These are phyloP conservation scores for Pichia paraexigua DNA, from an alignment of 805 yeast genomes.

Conservation along the genomic window DNA sequence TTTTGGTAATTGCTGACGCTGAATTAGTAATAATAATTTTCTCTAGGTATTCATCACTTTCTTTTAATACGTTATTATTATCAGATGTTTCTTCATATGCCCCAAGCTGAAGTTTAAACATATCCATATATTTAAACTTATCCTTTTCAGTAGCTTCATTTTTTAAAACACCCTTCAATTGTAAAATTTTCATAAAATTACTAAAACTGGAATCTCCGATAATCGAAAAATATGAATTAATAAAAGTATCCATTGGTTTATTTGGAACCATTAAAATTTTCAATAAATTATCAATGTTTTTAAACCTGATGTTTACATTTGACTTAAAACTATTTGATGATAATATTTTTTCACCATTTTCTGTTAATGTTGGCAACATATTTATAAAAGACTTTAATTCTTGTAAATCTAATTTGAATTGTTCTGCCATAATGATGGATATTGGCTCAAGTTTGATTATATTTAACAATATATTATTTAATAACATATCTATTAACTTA, in stretches of 20 bases:
- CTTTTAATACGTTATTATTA: conserved; percentile 22
- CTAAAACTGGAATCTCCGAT: conserved; percentile 55
- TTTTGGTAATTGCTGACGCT: background rate
- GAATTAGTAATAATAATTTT: conserved; percentile 13
- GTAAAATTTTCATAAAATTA: conserved; percentile 60
- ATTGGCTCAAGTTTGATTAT: conserved; percentile 59
- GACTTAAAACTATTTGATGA: conserved; percentile 20
- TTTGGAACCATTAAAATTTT: conserved; percentile 58
- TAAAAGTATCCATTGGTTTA: conserved; percentile 58
- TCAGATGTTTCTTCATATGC: conserved; percentile 24
- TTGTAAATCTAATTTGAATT: conserved; percentile 65
- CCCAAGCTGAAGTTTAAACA: conserved; percentile 31
- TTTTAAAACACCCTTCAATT: conserved; percentile 44
- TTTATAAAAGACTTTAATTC: conserved; percentile 49
- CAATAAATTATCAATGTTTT: conserved; percentile 49
- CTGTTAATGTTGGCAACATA: conserved; percentile 39
- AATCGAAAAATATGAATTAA: conserved; percentile 56
- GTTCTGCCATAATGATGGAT: conserved; percentile 69
- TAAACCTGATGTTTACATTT: conserved; percentile 19
- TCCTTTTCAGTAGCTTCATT: conserved; percentile 29
- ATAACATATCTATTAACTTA: conserved; percentile 58
- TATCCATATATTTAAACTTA: conserved; percentile 30
- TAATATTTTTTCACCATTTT: conserved; percentile 26
- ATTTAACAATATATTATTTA: conserved; percentile 46
- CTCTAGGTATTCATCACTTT: conserved; percentile 23